Conservation (phyloP, 768 basidiomycete species). For the Lyophyllum shimeji region DNA sequence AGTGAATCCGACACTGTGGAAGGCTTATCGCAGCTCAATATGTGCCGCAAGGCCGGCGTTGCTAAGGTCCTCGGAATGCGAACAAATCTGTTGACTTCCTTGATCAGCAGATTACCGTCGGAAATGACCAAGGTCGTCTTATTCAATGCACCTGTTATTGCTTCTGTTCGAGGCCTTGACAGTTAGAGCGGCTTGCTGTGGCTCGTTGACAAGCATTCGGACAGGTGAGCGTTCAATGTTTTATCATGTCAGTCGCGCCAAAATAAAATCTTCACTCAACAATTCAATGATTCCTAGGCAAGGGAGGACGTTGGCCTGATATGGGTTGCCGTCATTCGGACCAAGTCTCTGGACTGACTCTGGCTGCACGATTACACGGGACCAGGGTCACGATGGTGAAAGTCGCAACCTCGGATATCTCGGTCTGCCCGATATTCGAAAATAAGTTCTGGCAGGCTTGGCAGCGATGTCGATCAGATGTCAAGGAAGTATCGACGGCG, state of each 20-base stretch:
- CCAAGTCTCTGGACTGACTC: background rate
- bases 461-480: constrained; percentile 8
- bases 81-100: background rate
- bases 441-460: background rate
- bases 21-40: background rate
- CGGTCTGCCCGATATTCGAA: background rate
- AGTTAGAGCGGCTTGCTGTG: background rate
- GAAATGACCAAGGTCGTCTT: background rate
- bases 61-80: background rate
- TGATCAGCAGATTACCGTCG: background rate
- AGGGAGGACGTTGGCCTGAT: too few species aligned
- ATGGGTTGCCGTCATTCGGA: background rate
- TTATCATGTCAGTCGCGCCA: too few species aligned
- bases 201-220: background rate
- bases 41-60: background rate
- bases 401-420: constrained; percentile 5
- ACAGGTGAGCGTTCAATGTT: background rate
- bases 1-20: background rate
- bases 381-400: background rate
- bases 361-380: background rate
- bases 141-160: background rate
- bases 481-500: constrained; percentile 6
- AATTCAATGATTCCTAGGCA: too few species aligned
- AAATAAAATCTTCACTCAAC: background rate
- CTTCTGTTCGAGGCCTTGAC: background rate